Evolutionary conservation across 208 protist genomes (phyloP), one percentile per base, ranked within the genome.

Genomic region (Endotrypanum monterogeii): DNA sequence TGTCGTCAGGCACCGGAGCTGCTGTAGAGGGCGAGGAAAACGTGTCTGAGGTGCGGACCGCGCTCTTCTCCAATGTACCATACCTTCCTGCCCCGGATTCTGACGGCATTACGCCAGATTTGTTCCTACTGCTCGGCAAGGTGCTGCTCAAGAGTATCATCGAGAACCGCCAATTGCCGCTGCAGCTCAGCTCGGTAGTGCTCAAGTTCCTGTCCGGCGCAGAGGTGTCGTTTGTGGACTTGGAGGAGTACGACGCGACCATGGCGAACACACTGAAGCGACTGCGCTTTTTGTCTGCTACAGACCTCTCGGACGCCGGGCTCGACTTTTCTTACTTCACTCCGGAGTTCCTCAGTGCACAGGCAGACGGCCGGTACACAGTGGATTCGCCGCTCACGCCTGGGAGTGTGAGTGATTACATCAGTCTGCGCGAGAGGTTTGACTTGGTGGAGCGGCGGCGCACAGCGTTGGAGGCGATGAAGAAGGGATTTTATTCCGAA

Each of bases 111-210:
- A 48, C 73, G 46, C 48, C 57, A 6, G 75, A 83, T 3, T 16
- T 83, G 7, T 91, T 93, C 66, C 70, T 85, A 41, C 62, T 86
- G 62, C 83, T 91, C 2, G 86, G 86, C 37, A 91, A 89, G 74
- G 77, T 89, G 25, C 70, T 93, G 9, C 66, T 90, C 11, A 93
- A 93, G 84, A 89, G 63, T 75, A 83, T 93, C 48, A 76, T 91
- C 32, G 86, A 91, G 66, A 89, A 85, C 51, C 76, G 85, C 4
- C 79, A 85, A 41, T 71, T 89, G 3, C 89, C 89, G 14, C 61
- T 93, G 35, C 83, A 83, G 67, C 89, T 93, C 41, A 91, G 84
- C 84, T 68, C 79, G 7, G 74, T 82, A 1, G 82, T 93, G 32
- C 80, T 93, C 74, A 90, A 91, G 78, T 88, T 82, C 67, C 78